These are phyloP conservation scores for Haplosporangium sp. DNA, from an alignment of 371 early-diverging fungal species.

Conservation along the genomic window DNA sequence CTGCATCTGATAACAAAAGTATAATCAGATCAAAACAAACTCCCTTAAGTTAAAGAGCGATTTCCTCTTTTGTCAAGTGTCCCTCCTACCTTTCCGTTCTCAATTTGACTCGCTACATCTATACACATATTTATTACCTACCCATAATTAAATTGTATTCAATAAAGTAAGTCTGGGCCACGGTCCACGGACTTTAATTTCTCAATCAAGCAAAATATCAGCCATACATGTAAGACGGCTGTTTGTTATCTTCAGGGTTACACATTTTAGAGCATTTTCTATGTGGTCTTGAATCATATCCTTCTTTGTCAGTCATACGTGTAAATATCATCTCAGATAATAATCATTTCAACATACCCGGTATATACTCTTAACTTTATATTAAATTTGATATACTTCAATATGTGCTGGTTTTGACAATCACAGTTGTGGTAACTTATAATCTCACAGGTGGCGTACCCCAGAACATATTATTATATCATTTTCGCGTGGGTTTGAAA, in stretches of 20 bases:
- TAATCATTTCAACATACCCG: no score
- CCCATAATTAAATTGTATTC: no score
- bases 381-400: no score
- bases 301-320: no score
- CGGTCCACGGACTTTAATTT: background rate
- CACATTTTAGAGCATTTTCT: background rate
- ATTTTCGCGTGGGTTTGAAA: no score
- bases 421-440: no score
- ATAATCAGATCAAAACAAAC: background rate
- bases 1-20: background rate
- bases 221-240: background rate
- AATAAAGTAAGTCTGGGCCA: background rate
- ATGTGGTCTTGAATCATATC: background rate
- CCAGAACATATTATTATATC: no score
- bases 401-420: no score
- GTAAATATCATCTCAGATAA: no score
- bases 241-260: background rate
- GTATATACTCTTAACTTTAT: no score
- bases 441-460: no score
- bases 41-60: background rate
- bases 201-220: background rate
- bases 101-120: background rate
- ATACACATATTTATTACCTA: no score
- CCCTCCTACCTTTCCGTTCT: background rate
- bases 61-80: background rate